Evolutionary conservation across 331 rosid species (phyloP), one percentile per base, ranked within the genome.

Genomic region (Saraca asoca): DNA sequence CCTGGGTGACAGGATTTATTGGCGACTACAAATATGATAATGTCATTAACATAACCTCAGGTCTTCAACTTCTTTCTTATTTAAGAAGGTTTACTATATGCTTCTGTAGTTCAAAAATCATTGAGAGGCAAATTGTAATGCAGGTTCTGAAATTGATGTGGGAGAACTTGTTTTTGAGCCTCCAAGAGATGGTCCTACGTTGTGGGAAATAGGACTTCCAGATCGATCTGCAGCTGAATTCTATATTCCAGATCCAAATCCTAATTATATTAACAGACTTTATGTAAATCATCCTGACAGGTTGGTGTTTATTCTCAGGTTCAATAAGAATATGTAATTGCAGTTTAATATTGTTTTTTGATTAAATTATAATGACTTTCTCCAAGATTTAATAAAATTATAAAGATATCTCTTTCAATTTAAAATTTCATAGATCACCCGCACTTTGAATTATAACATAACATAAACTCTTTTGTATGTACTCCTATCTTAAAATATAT

Each of bases 121-220:
- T 12, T 16, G 31, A 48, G 48, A 41, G 43, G 35, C 6, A 18
- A 35, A 62, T 50, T 55, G 29, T 69, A 34, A 39, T 10, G 43
- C 11, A 39, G 43, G 43, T 39, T 50, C 82, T 72, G 73, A 79
- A 11, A 69, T 81, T 73, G 73, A 83, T 2, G 12, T 79, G 13
- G 92, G 90, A 35, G 81, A 76, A 38, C 68, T 90, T 57, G 76
- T 81, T 2, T 90, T 68, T 65, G 84, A 83, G 79, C 88, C 97
- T 6, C 97, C 90, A 39, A 94, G 98, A 78, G 69, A 83, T 60
- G 98, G 96, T 7, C 96, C 92, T 13, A 94, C 96, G 14, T 61
- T 86, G 56, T 94, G 98, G 98, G 97, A 94, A 74, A 94, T 94
- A 68, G 97, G 98, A 37, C 78, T 82, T 52, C 96, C 98, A 3